Base-by-base conservation (phyloP, 208 protist genomes). In the Herpetomonas muscarum region DNA sequence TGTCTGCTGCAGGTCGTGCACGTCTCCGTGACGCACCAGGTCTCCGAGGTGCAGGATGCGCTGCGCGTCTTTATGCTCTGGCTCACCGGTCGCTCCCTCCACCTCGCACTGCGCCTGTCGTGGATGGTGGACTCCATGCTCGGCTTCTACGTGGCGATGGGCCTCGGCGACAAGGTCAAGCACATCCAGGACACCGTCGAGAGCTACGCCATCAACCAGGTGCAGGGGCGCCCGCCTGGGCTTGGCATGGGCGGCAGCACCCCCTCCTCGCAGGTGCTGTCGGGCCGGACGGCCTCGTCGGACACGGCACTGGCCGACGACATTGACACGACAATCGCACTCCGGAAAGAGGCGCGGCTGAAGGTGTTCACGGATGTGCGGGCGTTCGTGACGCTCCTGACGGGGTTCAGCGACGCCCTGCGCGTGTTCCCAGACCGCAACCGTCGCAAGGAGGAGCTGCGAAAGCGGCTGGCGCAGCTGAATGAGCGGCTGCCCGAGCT, bases 161-260 rank as follows among this genome's bases (percentile, higher is more conserved):
- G 76, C 0, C 66, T 96, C 17, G 71, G 69, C 0, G 70, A 76
- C 21, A 74, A 71, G 19, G 68, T 93, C 37, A 78, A 90, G 56
- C 66, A 81, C 54, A 66, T 93, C 21, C 86, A 86, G 32, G 89
- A 96, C 60, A 79, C 75, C 50, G 73, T 96, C 41, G 89, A 96
- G 77, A 93, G 81, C 64, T 87, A 77, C 70, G 89, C 85, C 3
- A 92, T 96, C 44, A 93, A 96, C 55, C 84, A 81, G 50, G 67
- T 76, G 1, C 56, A 62, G 34, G 24, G 56, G 26, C 52, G 52
- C 25, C 39, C 36, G 26, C 13, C 42, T 2, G 44, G 26, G 48
- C 44, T 49, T 37, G 58, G 66, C 51, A 61, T 21, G 7, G 61
- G 29, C n/a, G 54, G 55, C 49, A 31, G 31, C 36, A 59, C 39